These are phyloP conservation scores for Aspergillus tubingensis DNA, from an alignment of 2,329 filamentous ascomycete genomes.

Conservation along the genomic window DNA sequence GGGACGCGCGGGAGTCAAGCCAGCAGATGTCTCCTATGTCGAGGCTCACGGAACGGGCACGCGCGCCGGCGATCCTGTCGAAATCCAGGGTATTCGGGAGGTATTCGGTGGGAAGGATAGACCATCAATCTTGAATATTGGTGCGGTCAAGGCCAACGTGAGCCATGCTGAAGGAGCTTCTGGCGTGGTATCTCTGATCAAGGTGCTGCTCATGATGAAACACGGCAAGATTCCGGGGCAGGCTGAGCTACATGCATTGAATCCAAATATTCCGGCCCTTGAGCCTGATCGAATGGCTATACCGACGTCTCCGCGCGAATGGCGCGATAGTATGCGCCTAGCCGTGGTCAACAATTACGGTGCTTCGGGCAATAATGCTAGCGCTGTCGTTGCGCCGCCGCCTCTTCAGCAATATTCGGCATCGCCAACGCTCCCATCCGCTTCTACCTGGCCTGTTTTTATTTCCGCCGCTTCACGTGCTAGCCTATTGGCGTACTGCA, in stretches of 20 bases:
- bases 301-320: neutral
- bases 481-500: too few relatives aligned
- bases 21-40: too few relatives aligned
- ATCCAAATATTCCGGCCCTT: neutral
- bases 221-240: neutral
- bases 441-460: neutral
- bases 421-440: neutral
- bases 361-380: constrained; percentile 8
- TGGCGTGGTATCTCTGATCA: neutral
- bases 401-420: neutral
- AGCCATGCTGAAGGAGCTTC: neutral
- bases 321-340: neutral
- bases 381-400: constrained; percentile 2
- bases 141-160: constrained; percentile 15
- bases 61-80: too few relatives aligned
- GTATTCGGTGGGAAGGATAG: too few relatives aligned
- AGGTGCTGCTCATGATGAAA: neutral
- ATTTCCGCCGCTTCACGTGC: neutral
- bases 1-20: too few relatives aligned
- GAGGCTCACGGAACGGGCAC: too few relatives aligned
- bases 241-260: neutral
- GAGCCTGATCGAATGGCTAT: neutral
- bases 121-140: neutral
- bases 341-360: constrained; percentile 15
- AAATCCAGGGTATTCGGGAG: too few relatives aligned